Percentiles rank a stretch among this genome's conserved stretches.
These are phyloP conservation scores for Eutrema heterophyllum DNA, from an alignment of 345 rosid genomes.

Conservation along the genomic window DNA sequence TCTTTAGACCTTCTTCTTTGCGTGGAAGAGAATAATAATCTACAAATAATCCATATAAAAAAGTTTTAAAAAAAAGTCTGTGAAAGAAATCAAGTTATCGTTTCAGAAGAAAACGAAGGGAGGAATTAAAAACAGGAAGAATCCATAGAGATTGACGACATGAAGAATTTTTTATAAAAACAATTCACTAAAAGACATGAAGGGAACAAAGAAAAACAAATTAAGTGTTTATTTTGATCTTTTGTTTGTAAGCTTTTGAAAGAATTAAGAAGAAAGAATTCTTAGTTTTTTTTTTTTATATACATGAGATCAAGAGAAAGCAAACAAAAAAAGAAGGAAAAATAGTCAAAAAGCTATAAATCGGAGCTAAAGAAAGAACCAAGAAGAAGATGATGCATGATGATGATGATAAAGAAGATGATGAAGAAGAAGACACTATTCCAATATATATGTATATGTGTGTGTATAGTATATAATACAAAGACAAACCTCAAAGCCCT, in stretches of 20 bases:
- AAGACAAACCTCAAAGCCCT: constrained; percentile 37
- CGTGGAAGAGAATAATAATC: constrained; percentile 24
- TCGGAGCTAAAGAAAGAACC: constrained; percentile 31
- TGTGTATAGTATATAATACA: constrained; percentile 9
- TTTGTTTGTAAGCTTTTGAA: constrained; percentile 27
- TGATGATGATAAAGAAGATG: constrained; percentile 27
- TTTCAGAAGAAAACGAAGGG: constrained; percentile 32
- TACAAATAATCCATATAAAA: constrained; percentile 3
- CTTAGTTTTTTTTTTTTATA: neutral
- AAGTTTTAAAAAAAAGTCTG: neutral
- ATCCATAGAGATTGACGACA: constrained; percentile 37
- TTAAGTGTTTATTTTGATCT: constrained; percentile 15
- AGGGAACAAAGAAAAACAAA: constrained; percentile 21
- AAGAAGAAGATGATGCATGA: constrained; percentile 45
- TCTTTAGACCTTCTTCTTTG: constrained; percentile 35
- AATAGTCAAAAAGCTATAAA: constrained; percentile 23
- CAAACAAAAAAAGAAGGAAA: constrained; percentile 29
- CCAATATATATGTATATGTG: neutral
- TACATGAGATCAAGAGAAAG: constrained; percentile 46
- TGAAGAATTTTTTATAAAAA: constrained; percentile 25
- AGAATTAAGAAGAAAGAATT: constrained; percentile 12
- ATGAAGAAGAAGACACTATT: constrained; percentile 30
- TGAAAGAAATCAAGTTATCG: constrained; percentile 5
- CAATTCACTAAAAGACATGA: constrained; percentile 33
- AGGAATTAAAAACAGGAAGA: constrained; percentile 31